Evolutionary conservation across 345 rosid species (phyloP), one percentile per base, ranked within the genome.

Genomic region (Eucalyptus cloeziana): DNA sequence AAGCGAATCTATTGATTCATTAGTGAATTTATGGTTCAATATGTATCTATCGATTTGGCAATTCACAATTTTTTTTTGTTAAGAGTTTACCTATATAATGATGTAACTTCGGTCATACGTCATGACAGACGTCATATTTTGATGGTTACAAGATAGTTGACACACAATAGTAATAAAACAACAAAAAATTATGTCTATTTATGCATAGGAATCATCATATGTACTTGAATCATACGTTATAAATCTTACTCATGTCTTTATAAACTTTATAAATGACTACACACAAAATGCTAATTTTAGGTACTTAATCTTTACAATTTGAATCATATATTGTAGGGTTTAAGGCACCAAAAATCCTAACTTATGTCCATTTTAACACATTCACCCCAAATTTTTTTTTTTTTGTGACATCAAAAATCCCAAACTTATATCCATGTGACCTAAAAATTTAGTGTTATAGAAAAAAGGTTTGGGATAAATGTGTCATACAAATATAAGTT

Each of bases 401-500:
- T 52, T 1, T 19, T 19, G 1, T 52, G 2, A 52, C 5, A 19
- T 52, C 1, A 52, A 52, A 52, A 52, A 52, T 4, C 2, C 2
- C 1, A 52, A 52, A 21, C 0, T 19, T 52, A 52, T 21, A 1
- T 52, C 0, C 10, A 2, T 52, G 10, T 52, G 1, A 52, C 2
- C 58, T 21, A 52, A 52, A 52, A 52, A 1, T 52, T 52, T 52
- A 52, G 10, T 21, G 4, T 52, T 1, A 52, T 2, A 52, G 8
- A 52, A 52, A 51, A 52, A 52, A 3, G 4, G 4, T 19, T 52
- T 19, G 10, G 10, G 0, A 52, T 52, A 52, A 50, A 50, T 5
- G 0, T 49, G 3, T 14, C 7, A 13, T 49, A 49, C 6, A 49
- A 13, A 5, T 49, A 14, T 4, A 50, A 13, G 16, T 49, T 14